These are phyloP conservation scores for Colletotrichum orchidophilum DNA, from an alignment of 2,329 filamentous ascomycete genomes.

Conservation along the genomic window DNA sequence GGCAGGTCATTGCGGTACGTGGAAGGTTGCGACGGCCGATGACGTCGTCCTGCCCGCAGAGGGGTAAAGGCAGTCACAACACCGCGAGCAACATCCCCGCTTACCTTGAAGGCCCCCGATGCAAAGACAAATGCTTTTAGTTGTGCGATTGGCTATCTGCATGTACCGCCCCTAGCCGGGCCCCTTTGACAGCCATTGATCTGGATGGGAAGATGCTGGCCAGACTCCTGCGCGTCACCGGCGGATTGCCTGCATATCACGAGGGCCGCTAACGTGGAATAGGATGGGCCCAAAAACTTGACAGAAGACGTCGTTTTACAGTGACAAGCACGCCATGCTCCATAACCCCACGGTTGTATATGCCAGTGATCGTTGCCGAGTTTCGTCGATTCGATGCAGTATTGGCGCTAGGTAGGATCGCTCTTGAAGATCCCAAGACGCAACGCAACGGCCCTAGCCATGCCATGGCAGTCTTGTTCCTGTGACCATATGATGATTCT, in stretches of 20 bases:
- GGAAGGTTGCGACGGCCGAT: slow-evolving; percentile 30
- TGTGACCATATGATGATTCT: background rate
- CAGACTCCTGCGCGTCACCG: slow-evolving; percentile 25
- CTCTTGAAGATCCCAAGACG: background rate
- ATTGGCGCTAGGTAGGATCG: slow-evolving; percentile 1
- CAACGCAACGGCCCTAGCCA: background rate
- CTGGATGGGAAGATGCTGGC: slow-evolving; percentile 11
- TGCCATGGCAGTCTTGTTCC: background rate
- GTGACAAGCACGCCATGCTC: slow-evolving; percentile 13
- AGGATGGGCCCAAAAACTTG: slow-evolving; percentile 17
- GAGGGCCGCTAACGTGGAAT: slow-evolving; percentile 1
- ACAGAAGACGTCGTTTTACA: slow-evolving; percentile 2
- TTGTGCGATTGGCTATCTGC: slow-evolving; percentile 15
- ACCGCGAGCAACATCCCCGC: slow-evolving; percentile 15
- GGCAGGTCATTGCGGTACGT: slow-evolving; percentile 1
- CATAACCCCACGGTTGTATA: slow-evolving; percentile 10
- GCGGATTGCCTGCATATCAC: slow-evolving; percentile 23
- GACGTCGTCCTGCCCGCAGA: slow-evolving; percentile 20
- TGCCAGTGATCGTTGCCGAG: background rate
- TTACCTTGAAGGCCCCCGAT: slow-evolving; percentile 23
- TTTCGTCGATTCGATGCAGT: background rate
- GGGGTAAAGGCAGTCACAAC: slow-evolving; percentile 15
- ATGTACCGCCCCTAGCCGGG: slow-evolving; percentile 5
- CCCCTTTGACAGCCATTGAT: slow-evolving; percentile 2
- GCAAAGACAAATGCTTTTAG: slow-evolving; percentile 3